These are phyloP conservation scores for Citrus reticulata DNA, from an alignment of 345 rosid genomes.

Conservation along the genomic window DNA sequence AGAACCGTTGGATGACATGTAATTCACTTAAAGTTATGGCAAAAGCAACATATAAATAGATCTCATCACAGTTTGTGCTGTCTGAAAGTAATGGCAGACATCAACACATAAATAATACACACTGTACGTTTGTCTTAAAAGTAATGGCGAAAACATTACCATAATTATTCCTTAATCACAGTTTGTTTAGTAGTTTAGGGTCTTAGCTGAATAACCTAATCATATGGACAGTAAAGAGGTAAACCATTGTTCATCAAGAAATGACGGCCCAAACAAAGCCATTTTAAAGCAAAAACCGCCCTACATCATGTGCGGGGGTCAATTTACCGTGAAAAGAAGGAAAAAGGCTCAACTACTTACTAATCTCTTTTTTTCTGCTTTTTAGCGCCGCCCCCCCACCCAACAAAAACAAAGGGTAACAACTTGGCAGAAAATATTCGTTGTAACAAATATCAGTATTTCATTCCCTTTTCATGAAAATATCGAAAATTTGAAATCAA, in stretches of 20 bases:
- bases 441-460: neutral
- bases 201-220: neutral
- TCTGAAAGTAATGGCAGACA: neutral
- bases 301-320: too few relatives aligned
- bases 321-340: too few relatives aligned
- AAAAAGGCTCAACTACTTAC: too few relatives aligned
- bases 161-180: neutral
- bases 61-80: neutral
- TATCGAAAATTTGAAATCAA: neutral
- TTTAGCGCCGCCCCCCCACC: too few relatives aligned
- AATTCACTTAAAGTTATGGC: neutral
- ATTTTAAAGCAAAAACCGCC: too few relatives aligned
- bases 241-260: neutral
- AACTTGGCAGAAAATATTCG: neutral
- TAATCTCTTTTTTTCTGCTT: too few relatives aligned
- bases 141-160: neutral
- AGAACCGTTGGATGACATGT: neutral
- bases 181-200: neutral
- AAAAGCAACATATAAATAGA: neutral
- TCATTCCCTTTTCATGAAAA: neutral
- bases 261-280: too few relatives aligned
- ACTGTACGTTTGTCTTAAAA: neutral
- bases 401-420: neutral
- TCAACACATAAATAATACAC: neutral
- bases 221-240: neutral